Evolutionary conservation across 768 basidiomycete genomes (phyloP).

Genomic region (Trametes cubensis): DNA sequence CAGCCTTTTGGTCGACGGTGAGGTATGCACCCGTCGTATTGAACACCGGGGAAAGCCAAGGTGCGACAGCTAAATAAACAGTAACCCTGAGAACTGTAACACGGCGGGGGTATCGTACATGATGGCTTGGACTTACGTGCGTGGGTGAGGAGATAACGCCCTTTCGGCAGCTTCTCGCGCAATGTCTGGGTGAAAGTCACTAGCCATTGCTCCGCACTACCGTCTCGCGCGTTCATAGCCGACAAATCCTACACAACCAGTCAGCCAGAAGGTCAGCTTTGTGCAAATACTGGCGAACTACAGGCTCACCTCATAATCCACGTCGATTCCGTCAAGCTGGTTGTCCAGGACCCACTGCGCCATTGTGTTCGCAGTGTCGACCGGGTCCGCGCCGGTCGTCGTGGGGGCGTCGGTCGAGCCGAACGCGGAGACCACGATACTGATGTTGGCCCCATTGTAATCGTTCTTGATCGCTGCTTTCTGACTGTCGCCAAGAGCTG

Average conservation of each 20-base stretch:
- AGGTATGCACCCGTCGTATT: conserved; percentile 54
- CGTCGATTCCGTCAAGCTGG: conserved; percentile 31
- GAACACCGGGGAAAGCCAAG: conserved; percentile 21
- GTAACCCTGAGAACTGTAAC: not conserved
- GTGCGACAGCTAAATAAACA: conserved; percentile 27
- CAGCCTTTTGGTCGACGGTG: conserved; percentile 53
- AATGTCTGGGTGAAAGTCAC: conserved; percentile 28
- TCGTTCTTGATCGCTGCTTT: conserved; percentile 26
- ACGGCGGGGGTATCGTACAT: too few relatives aligned
- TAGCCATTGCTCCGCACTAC: conserved; percentile 29
- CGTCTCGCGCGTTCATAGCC: conserved; percentile 26
- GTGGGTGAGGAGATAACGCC: conserved; percentile 35
- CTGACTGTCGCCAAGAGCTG: conserved; percentile 4
- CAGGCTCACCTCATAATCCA: conserved; percentile 25
- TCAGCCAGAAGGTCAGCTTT: not conserved
- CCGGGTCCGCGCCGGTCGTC: conserved; percentile 35
- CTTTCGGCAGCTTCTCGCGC: conserved; percentile 27
- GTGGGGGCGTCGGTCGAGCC: conserved; percentile 35
- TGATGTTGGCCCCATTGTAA: conserved; percentile 29
- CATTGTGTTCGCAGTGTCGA: conserved; percentile 35
- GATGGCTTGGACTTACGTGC: too few relatives aligned
- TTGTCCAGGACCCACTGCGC: conserved; percentile 39
- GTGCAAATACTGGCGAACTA: too few relatives aligned
- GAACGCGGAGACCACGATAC: conserved; percentile 29
- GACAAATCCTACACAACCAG: conserved; percentile 17